These are phyloP conservation scores for Astragalus membranaceus DNA, from an alignment of 306 rosid species.

Conservation along the genomic window DNA sequence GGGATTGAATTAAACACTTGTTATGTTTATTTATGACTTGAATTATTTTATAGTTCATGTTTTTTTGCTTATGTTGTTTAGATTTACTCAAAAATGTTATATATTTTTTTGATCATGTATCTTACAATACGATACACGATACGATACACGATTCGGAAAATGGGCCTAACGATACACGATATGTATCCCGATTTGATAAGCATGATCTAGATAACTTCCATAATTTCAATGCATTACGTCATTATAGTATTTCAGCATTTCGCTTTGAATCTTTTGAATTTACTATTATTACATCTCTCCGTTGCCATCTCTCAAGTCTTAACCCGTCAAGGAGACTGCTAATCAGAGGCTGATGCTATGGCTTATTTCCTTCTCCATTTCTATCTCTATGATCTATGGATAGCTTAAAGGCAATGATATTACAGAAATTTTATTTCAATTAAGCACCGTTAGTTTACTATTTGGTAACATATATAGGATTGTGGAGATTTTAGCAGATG, in stretches of 20 bases:
- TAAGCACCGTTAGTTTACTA: background rate
- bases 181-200: no score
- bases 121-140: no score
- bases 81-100: no score
- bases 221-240: background rate
- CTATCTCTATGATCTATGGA: background rate
- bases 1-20: no score
- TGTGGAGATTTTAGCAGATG: background rate
- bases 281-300: background rate
- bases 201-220: background rate
- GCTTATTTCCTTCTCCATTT: conserved; percentile 4
- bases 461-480: background rate
- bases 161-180: no score
- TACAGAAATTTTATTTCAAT: background rate
- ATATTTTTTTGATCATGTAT: no score
- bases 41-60: no score
- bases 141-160: no score
- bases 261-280: background rate
- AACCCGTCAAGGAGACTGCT: background rate
- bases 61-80: no score
- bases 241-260: background rate
- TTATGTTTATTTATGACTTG: no score
- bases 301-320: no score
- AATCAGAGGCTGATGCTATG: background rate
- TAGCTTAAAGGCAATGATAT: background rate